These are phyloP conservation scores for Ottelia alismoides DNA, from an alignment of 106 monocot species.

Conservation along the genomic window DNA sequence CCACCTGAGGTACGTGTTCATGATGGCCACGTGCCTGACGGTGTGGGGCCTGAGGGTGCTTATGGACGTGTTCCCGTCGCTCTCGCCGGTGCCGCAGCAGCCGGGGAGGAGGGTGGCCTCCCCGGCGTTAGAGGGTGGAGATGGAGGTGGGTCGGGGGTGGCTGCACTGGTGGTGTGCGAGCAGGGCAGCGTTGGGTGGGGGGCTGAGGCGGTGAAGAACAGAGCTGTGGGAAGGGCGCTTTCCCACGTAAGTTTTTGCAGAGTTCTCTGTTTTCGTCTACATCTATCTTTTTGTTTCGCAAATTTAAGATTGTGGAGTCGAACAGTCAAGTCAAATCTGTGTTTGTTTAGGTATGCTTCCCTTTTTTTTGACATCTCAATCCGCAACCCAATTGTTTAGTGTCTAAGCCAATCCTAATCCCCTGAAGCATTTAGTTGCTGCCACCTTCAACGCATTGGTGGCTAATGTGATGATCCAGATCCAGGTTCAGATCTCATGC, in stretches of 20 bases:
- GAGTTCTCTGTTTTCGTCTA: too few relatives aligned
- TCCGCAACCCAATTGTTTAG: too few relatives aligned
- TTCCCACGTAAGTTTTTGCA: conserved; percentile 26
- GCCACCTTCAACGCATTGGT: too few relatives aligned
- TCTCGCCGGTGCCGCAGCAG: neutral
- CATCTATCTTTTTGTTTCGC: too few relatives aligned
- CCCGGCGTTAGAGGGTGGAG: neutral
- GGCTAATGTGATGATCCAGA: too few relatives aligned
- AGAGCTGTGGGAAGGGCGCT: conserved; percentile 39
- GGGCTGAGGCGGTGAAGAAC: conserved; percentile 3
- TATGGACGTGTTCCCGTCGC: conserved; percentile 14
- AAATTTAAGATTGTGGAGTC: too few relatives aligned
- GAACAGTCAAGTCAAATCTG: too few relatives aligned
- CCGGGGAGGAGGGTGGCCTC: neutral
- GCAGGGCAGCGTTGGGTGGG: neutral
- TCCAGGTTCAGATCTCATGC: too few relatives aligned
- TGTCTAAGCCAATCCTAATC: too few relatives aligned
- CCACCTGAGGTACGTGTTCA: conserved; percentile 25
- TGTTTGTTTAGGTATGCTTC: too few relatives aligned
- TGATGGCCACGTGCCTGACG: conserved; percentile 25
- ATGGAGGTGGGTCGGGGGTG: neutral
- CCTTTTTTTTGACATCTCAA: neutral
- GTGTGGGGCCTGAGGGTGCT: conserved; percentile 31
- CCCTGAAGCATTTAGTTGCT: too few relatives aligned
- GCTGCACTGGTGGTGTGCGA: conserved; percentile 13